A percentile compares a stretch with the other conserved stretches of the same genome.
Evolutionary conservation across 257 asterid genomes (phyloP).

Genomic region (Thymus mandschuricus): DNA sequence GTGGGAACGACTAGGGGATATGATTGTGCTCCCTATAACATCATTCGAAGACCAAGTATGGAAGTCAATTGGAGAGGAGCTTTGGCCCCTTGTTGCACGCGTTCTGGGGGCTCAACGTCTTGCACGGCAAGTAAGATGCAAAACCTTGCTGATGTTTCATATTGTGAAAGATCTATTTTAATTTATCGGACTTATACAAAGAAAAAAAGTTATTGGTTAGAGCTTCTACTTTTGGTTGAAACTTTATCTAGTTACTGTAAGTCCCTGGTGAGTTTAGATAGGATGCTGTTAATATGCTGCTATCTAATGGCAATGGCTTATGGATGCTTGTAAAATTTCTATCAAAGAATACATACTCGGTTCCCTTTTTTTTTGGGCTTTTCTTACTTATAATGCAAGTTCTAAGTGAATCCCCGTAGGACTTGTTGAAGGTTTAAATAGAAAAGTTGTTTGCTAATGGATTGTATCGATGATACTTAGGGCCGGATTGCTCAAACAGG

Average conservation of each 20-base stretch:
- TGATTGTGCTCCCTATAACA: constrained; percentile 73
- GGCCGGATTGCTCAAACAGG: constrained; percentile 79
- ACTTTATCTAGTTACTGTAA: not conserved
- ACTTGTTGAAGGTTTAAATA: constrained; percentile 21
- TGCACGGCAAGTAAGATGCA: constrained; percentile 75
- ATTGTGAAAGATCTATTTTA: not conserved
- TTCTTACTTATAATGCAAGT: constrained; percentile 25
- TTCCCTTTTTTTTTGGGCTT: constrained; percentile 2
- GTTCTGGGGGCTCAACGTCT: constrained; percentile 81
- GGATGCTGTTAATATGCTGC: not conserved
- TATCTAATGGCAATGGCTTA: not conserved
- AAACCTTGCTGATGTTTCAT: constrained; percentile 11
- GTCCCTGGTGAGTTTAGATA: constrained; percentile 18
- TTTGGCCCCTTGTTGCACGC: constrained; percentile 83
- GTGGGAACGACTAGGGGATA: constrained; percentile 96
- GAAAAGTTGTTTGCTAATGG: constrained; percentile 30
- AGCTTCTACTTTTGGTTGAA: not conserved
- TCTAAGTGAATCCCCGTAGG: constrained; percentile 15
- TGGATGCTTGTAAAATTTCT: constrained; percentile 7
- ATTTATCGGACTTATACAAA: not conserved
- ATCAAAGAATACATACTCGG: constrained; percentile 8
- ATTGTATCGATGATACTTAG: constrained; percentile 45
- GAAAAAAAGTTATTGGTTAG: not conserved
- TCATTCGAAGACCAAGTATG: constrained; percentile 80
- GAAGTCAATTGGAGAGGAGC: constrained; percentile 69